Conservation (phyloP, 2,329 filamentous ascomycete genomes). For the Beauveria sp. region DNA sequence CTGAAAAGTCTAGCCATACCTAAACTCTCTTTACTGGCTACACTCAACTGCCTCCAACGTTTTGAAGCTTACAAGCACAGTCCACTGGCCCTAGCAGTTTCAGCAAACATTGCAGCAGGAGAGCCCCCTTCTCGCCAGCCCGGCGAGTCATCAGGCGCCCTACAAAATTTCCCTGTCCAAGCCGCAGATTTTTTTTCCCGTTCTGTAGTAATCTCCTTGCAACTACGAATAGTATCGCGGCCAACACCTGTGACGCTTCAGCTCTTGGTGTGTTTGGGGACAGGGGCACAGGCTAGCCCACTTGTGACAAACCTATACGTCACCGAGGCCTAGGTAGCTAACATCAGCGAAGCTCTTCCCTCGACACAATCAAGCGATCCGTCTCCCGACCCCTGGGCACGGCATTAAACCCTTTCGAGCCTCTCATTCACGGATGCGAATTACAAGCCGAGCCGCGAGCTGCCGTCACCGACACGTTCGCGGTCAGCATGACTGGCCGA, state of each 20-base stretch:
- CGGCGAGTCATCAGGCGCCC: neutral
- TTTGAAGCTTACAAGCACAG: neutral
- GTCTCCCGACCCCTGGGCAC: neutral
- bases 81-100: neutral
- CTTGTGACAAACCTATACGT: constrained; percentile 7
- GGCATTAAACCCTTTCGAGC: constrained; percentile 19
- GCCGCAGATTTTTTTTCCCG: too few species aligned
- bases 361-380: neutral
- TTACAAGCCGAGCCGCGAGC: constrained; percentile 20
- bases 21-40: too few species aligned
- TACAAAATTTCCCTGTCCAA: too few species aligned
- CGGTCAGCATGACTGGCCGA: constrained; percentile 29
- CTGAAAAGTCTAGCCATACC: too few species aligned
- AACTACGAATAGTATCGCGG: neutral
- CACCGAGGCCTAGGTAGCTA: constrained; percentile 1
- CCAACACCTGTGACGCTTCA: neutral
- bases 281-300: neutral
- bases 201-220: too few species aligned
- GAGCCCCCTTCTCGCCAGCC: neutral
- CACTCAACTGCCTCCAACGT: neutral
- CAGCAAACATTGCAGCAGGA: neutral
- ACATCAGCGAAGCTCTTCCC: constrained; percentile 1
- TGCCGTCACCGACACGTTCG: constrained; percentile 23
- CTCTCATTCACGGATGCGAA: constrained; percentile 24
- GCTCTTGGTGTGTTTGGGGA: neutral